These are phyloP conservation scores for Alternaria arborescens DNA, from an alignment of 2,329 filamentous ascomycete genomes.

Conservation along the genomic window DNA sequence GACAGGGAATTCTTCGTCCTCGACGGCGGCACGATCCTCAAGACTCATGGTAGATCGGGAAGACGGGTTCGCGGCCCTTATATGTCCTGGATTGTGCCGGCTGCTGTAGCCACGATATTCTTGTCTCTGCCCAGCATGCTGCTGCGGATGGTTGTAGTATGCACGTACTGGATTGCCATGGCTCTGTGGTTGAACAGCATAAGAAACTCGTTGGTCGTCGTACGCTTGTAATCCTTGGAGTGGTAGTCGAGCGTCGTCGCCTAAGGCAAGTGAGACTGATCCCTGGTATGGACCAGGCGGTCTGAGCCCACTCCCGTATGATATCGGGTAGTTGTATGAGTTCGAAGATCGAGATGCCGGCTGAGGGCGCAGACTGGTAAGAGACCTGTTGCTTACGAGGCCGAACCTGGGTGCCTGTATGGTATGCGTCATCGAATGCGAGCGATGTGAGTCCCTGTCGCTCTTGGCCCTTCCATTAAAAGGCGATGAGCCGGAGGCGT, in stretches of 20 bases:
- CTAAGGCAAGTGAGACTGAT: slow-evolving; percentile 55
- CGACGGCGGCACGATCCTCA: slow-evolving; percentile 23
- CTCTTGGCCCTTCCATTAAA: slow-evolving; percentile 31
- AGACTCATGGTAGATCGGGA: slow-evolving; percentile 26
- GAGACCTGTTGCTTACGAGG: slow-evolving; percentile 55
- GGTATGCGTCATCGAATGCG: slow-evolving; percentile 51
- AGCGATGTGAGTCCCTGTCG: slow-evolving; percentile 52
- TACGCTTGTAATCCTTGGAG: slow-evolving; percentile 28
- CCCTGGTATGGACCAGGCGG: slow-evolving; percentile 54
- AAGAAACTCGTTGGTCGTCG: slow-evolving; percentile 17
- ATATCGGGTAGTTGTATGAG: slow-evolving; percentile 53
- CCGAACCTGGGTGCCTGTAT: slow-evolving; percentile 41
- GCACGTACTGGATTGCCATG: neutral
- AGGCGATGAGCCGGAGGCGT: slow-evolving; percentile 41
- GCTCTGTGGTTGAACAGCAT: slow-evolving; percentile 9
- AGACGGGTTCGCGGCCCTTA: slow-evolving; percentile 39
- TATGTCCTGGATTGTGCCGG: slow-evolving; percentile 22
- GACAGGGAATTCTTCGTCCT: neutral
- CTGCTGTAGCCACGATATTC: neutral
- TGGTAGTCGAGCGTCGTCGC: slow-evolving; percentile 45
- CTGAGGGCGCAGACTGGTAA: slow-evolving; percentile 56
- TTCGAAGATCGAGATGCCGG: slow-evolving; percentile 47
- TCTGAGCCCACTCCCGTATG: slow-evolving; percentile 29
- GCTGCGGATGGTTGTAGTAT: neutral
- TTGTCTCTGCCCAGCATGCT: slow-evolving; percentile 9